Percentiles rank a stretch among this genome's conserved stretches.
phyloP scores from a whole-genome alignment of 2,329 filamentous ascomycete species.

The Ascochyta clinopodiicola region DNA sequence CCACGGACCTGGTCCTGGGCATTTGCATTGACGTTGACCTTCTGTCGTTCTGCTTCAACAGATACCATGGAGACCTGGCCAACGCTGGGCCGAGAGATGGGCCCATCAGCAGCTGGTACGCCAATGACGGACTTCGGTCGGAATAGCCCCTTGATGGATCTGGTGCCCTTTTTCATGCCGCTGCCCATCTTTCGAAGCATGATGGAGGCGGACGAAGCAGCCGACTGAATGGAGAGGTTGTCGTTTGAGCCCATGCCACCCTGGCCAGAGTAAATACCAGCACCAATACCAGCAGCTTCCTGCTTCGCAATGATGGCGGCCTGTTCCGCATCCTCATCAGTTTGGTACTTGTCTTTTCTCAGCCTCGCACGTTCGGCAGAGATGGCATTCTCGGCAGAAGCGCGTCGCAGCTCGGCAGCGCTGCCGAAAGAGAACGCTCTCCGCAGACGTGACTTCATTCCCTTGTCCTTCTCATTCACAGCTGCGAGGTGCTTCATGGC shows the following conservation, averaged over 20 bases:
- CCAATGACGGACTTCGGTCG: conserved; percentile 91
- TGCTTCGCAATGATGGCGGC: conserved; percentile 90
- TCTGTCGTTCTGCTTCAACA: conserved; percentile 89
- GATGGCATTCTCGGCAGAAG: conserved; percentile 67
- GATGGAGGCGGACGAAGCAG: conserved; percentile 85
- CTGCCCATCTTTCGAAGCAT: conserved; percentile 99
- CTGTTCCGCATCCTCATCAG: conserved; percentile 84
- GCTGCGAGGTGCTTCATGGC: conserved; percentile 86
- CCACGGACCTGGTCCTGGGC: conserved; percentile 71
- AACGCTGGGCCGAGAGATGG: conserved; percentile 70
- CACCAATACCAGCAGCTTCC: conserved; percentile 89
- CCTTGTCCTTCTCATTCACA: conserved; percentile 83
- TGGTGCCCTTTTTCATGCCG: conserved; percentile 92
- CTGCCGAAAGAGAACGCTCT: conserved; percentile 97
- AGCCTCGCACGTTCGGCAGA: conserved; percentile 62
- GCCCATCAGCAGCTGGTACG: conserved; percentile 72
- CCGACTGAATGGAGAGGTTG: conserved; percentile 90
- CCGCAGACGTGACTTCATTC: conserved; percentile 85
- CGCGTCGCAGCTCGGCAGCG: conserved; percentile 84
- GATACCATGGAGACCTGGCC: conserved; percentile 95
- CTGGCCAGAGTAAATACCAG: conserved; percentile 88
- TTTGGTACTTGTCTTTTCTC: conserved; percentile 55
- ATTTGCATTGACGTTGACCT: conserved; percentile 76
- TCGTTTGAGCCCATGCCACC: conserved; percentile 93
- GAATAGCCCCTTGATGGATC: conserved; percentile 92